Conservation (phyloP, 306 rosid genomes). For the Rubus idaeus region DNA sequence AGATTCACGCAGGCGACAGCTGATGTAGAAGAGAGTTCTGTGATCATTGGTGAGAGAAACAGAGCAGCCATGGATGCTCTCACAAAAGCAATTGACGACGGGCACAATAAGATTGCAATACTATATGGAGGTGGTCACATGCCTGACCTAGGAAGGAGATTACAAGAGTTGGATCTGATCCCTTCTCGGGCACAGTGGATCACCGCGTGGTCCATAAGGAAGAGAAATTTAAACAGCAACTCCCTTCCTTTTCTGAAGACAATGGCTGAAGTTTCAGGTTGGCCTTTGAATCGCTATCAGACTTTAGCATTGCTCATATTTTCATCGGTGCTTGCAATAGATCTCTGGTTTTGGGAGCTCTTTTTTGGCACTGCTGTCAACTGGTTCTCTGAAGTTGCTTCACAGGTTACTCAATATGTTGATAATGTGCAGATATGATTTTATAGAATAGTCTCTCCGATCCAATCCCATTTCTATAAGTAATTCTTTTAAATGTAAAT, state of each 20-base stretch:
- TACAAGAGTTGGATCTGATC: conserved; percentile 69
- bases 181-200: conserved; percentile 77
- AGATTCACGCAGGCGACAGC: conserved; percentile 78
- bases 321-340: conserved; percentile 81
- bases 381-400: conserved; percentile 54
- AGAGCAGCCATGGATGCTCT: conserved; percentile 71
- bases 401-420: conserved; percentile 44
- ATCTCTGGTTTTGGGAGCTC: conserved; percentile 96
- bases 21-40: conserved; percentile 80
- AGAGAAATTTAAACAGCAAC: conserved; percentile 43
- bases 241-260: conserved; percentile 84
- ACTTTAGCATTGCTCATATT: conserved; percentile 91
- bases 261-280: conserved; percentile 74
- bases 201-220: conserved; percentile 84
- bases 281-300: conserved; percentile 98
- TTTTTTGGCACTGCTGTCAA: conserved; percentile 67
- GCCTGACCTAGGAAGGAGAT: conserved; percentile 90
- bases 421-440: conserved; percentile 45
- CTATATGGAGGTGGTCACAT: conserved; percentile 99
- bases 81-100: conserved; percentile 53
- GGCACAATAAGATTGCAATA: conserved; percentile 80
- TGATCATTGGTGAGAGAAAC: conserved; percentile 85
- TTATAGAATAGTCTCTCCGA: background rate
- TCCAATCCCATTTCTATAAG: background rate
- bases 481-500: conserved; percentile 11